phyloP scores from a whole-genome alignment of 805 yeast genomes.

The Starmera dryadoides region DNA sequence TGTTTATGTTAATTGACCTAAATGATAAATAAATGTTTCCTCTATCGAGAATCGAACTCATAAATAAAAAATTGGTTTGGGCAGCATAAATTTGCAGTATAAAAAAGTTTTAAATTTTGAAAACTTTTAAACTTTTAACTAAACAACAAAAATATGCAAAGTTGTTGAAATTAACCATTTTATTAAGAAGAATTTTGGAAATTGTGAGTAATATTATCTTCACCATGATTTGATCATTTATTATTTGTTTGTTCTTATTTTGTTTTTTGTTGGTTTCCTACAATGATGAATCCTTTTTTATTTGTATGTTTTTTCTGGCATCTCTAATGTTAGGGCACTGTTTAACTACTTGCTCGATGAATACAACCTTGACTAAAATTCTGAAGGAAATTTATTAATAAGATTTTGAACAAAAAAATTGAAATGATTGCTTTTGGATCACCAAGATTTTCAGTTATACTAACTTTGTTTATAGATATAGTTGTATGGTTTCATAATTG shows the following conservation, averaged over 20 bases:
- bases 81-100: background rate
- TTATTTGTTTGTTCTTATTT: background rate
- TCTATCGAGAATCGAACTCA: background rate
- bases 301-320: constrained; percentile 73
- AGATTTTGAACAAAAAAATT: too few species aligned
- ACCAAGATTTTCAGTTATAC: too few species aligned
- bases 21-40: background rate
- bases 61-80: background rate
- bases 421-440: too few species aligned
- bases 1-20: background rate
- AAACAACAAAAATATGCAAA: too few species aligned
- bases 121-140: too few species aligned
- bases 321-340: constrained; percentile 81
- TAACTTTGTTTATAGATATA: too few species aligned
- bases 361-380: constrained; percentile 58
- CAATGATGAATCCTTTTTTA: constrained; percentile 20
- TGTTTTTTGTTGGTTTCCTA: background rate
- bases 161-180: too few species aligned
- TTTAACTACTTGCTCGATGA: constrained; percentile 62
- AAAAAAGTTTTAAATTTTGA: background rate
- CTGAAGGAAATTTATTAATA: too few species aligned
- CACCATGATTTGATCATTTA: too few species aligned
- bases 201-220: too few species aligned
- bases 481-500: too few species aligned
- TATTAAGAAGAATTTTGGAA: too few species aligned